Evolutionary conservation across 1,284 basidiomycete genomes (phyloP), one percentile per base, ranked within the genome.

Genomic region (Naganishia cerealis): DNA sequence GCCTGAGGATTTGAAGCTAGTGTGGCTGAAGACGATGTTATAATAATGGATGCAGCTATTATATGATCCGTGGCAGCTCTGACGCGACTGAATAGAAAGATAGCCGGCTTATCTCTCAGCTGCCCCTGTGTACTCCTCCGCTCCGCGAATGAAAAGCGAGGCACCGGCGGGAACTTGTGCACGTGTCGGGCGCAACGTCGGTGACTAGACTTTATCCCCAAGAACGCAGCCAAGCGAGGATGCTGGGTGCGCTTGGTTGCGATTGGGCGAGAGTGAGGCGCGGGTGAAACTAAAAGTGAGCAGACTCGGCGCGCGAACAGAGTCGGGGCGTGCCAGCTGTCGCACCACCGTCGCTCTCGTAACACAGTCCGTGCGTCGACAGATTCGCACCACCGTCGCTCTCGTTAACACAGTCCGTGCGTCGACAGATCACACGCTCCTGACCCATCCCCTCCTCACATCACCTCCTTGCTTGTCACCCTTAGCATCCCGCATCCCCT

Each of bases 181-280:
- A 59, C 57, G 39, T 52, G 42, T 21, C 16, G 6, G 39, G 24
- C 4, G 46, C n/a, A 24, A 50, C 33, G 56, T 36, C 42, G 56
- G 48, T 38, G 40, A 56, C 46, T 24, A 48, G n/a, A 62, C 29
- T 33, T 33, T 46, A n/a, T 24, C 46, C 46, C 46, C n/a, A 46
- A 50, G 24, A 24, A 9, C n/a, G 29, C 29, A 33, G 46, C 46
- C 46, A 50, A 50, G 46, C 46, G 46, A 50, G 21, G n/a, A 24
- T 33, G 29, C 6, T 33, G 29, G 54, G 21, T 36, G 40, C 53
- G 40, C 52, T 54, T 43, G 36, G 26, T 58, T 50, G 55, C 67
- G 36, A 46, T 55, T 42, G 67, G 57, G 62, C 56, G 56, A 46
- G 62, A 59, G 48, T 53, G 54, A 26, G 67, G 54, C 24, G 43